These are phyloP conservation scores for Actinomucor elegans DNA, from an alignment of 371 early-diverging fungal genomes.

Conservation along the genomic window DNA sequence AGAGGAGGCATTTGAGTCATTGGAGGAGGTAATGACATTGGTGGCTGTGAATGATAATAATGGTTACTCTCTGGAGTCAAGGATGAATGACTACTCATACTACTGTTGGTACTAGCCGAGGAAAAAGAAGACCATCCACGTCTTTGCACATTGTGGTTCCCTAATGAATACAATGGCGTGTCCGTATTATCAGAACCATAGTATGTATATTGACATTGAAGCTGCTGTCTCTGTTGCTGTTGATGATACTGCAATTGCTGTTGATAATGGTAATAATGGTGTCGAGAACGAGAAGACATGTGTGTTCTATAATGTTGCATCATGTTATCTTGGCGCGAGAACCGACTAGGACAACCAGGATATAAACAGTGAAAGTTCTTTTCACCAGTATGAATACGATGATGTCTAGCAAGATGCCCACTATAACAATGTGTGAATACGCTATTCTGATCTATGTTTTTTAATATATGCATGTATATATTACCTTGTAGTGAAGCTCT, in stretches of 20 bases:
- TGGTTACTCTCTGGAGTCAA: no score
- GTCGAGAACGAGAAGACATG: conserved; percentile 62
- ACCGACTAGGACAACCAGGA: conserved; percentile 76
- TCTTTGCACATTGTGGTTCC: not conserved
- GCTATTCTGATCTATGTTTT: no score
- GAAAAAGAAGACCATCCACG: conserved; percentile 5
- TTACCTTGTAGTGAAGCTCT: conserved; percentile 64
- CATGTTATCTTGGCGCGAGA: conserved; percentile 89
- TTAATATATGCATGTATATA: not conserved
- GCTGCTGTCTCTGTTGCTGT: conserved; percentile 9
- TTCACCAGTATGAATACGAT: conserved; percentile 89
- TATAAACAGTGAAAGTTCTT: conserved; percentile 83
- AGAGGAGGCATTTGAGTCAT: no score
- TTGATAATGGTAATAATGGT: conserved; percentile 26
- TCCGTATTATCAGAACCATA: not conserved
- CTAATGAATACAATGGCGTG: not conserved
- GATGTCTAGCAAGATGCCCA: conserved; percentile 86
- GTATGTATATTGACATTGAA: conserved; percentile 3
- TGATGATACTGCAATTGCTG: conserved; percentile 9
- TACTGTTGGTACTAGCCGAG: conserved; percentile 1
- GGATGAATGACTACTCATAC: conserved; percentile 1
- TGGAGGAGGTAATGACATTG: not conserved
- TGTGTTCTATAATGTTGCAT: conserved; percentile 88
- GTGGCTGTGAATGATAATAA: not conserved
- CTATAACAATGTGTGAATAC: conserved; percentile 43